A percentile compares a stretch with the other conserved stretches of the same genome.
Conservation (phyloP, 306 rosid genomes). For the Malus sieversii region DNA sequence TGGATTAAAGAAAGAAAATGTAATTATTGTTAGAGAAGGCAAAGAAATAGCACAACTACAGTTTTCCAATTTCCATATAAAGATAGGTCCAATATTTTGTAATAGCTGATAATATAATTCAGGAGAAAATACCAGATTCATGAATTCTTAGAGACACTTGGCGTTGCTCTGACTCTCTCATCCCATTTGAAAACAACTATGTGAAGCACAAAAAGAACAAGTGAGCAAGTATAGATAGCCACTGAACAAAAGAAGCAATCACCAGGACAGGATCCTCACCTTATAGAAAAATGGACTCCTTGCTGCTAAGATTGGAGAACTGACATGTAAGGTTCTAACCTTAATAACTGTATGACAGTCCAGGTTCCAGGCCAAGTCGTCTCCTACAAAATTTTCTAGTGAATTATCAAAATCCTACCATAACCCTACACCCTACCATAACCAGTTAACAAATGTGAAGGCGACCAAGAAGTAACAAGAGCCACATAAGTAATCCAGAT, state of each 20-base stretch:
- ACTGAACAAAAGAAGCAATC: slow-evolving; percentile 4
- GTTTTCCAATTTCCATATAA: not conserved
- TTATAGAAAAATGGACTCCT: slow-evolving; percentile 46
- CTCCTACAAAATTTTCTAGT: slow-evolving; percentile 15
- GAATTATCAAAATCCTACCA: not conserved
- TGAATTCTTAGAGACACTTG: slow-evolving; percentile 37
- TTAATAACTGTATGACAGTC: slow-evolving; percentile 10
- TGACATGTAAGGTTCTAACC: slow-evolving; percentile 36
- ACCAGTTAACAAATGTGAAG: not conserved
- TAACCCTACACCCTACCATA: not conserved
- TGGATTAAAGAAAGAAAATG: not conserved
- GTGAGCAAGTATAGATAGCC: not conserved
- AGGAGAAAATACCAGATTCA: slow-evolving; percentile 32
- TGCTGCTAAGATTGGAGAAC: slow-evolving; percentile 51
- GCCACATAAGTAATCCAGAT: not conserved
- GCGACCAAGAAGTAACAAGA: not conserved
- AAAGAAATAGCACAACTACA: not conserved
- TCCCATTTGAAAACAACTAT: slow-evolving; percentile 39
- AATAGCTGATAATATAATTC: not conserved
- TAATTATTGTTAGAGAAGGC: not conserved
- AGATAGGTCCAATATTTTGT: not conserved
- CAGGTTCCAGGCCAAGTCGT: slow-evolving; percentile 11
- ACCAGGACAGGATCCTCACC: slow-evolving; percentile 13
- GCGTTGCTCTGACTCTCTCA: slow-evolving; percentile 33
- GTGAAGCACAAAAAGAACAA: slow-evolving; percentile 10